phyloP scores from a whole-genome alignment of 2,329 filamentous ascomycete species.

The Canariomyces notabilis region DNA sequence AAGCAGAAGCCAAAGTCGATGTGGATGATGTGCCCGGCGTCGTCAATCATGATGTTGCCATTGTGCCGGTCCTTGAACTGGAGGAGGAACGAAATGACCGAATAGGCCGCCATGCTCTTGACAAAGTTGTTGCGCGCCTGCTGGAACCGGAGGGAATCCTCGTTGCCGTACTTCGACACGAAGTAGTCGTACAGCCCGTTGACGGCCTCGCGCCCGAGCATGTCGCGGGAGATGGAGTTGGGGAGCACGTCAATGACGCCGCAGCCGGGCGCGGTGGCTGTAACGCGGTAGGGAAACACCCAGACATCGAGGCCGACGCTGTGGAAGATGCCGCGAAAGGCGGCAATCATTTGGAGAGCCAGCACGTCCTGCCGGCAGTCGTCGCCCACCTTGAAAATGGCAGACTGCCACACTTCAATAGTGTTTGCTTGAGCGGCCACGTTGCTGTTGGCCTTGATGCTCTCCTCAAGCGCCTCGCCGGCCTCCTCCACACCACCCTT shows the following conservation, averaged over 20 bases:
- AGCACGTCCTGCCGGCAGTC: slow-evolving; percentile 97
- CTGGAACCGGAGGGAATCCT: slow-evolving; percentile 92
- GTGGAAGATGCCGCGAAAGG: slow-evolving; percentile 96
- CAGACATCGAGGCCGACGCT: slow-evolving; percentile 91
- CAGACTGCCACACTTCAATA: slow-evolving; percentile 96
- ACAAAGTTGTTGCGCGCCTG: slow-evolving; percentile 95
- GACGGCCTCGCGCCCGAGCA: slow-evolving; percentile 95
- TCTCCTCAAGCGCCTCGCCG: slow-evolving; percentile 48
- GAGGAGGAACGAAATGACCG: slow-evolving; percentile 89
- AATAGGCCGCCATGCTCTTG: slow-evolving; percentile 98
- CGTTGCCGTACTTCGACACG: slow-evolving; percentile 91
- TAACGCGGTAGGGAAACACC: slow-evolving; percentile 95
- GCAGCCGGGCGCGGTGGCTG: slow-evolving; percentile 92
- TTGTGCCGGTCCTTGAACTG: slow-evolving; percentile 99
- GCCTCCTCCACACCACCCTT: slow-evolving; percentile 48
- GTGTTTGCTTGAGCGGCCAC: slow-evolving; percentile 45
- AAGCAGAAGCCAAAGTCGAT: slow-evolving; percentile 99
- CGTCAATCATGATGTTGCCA: slow-evolving; percentile 99
- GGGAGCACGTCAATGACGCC: slow-evolving; percentile 97
- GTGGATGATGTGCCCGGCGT: slow-evolving; percentile 93
- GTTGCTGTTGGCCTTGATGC: slow-evolving; percentile 33
- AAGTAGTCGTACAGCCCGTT: slow-evolving; percentile 99
- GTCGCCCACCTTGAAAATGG: slow-evolving; percentile 99
- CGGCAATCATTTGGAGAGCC: slow-evolving; percentile 94
- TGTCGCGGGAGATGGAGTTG: slow-evolving; percentile 96